Evolutionary conservation across 2,329 filamentous ascomycete species (phyloP).

Genomic region (Spiromastix sp.): DNA sequence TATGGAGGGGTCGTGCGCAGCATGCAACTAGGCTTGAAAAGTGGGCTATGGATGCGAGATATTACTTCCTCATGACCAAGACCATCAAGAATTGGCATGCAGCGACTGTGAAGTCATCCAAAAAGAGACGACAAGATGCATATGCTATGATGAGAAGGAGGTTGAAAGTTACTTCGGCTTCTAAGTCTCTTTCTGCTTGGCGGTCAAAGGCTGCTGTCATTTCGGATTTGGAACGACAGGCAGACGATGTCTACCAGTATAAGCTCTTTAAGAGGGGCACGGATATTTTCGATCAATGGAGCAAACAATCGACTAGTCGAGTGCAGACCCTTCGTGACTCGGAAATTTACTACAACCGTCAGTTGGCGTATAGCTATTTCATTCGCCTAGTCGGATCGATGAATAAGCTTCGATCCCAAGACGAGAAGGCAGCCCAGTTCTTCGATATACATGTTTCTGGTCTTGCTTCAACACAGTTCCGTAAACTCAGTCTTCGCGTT

Average conservation of each 20-base stretch:
- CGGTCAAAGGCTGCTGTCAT: constrained; percentile 23
- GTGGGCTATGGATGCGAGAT: constrained; percentile 46
- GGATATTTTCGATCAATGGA: constrained; percentile 33
- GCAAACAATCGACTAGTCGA: constrained; percentile 26
- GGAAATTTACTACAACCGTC: constrained; percentile 27
- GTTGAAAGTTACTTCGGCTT: constrained; percentile 45
- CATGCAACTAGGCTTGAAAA: constrained; percentile 39
- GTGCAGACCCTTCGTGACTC: constrained; percentile 26
- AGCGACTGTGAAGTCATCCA: constrained; percentile 40
- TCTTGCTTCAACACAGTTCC: constrained; percentile 38
- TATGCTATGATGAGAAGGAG: constrained; percentile 45
- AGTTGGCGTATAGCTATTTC: constrained; percentile 28
- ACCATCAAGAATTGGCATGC: constrained; percentile 42
- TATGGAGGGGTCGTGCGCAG: constrained; percentile 27
- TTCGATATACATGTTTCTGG: constrained; percentile 37
- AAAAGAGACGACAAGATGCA: constrained; percentile 43
- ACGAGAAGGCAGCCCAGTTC: constrained; percentile 37
- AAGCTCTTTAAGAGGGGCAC: constrained; percentile 25
- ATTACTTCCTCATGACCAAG: constrained; percentile 44
- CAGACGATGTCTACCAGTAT: constrained; percentile 24
- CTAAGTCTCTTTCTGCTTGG: constrained; percentile 31
- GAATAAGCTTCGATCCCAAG: constrained; percentile 23
- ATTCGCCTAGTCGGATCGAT: constrained; percentile 27
- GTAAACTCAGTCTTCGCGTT: constrained; percentile 47
- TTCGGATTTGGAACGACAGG: constrained; percentile 29